Evolutionary conservation across 345 rosid species (phyloP), one percentile per base, ranked within the genome.

Genomic region (Isatis tinctoria): DNA sequence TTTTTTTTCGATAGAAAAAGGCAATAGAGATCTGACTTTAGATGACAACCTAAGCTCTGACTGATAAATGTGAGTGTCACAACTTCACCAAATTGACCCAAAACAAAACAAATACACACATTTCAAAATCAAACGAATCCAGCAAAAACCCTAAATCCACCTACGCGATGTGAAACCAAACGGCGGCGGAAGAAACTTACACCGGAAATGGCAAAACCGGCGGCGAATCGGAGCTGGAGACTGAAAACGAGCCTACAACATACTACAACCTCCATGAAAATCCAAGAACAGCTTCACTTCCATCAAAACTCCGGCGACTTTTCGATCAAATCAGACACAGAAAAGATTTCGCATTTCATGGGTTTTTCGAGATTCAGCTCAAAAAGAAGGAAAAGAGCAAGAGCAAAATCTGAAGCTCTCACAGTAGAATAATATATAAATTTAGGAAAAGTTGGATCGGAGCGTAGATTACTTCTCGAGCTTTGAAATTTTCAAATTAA

Each of bases 201-300:
- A 87, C 83, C 78, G 71, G 81, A 82, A 58, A 84, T 12, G 66
- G 80, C 65, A 74, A 84, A 64, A 53, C 22, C 47, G 27, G 44
- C 49, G 40, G 67, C 76, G 52, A 88, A 86, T 78, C 92, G 82
- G 65, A 83, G 87, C 85, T 84, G 83, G 41, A 39, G 35, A 70
- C 41, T 62, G 60, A 80, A 51, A 77, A 85, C 26, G 69, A 67
- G 52, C 20, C 51, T 59, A 36, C 73, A 39, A 47, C 79, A 81
- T 65, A 63, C 49, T 53, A 77, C 32, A 70, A 81, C 54, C 96
- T 88, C 98, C 98, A 94, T 94, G 87, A 84, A 84, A 84, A 51
- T 76, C 52, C 65, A 37, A 82, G 69, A 75, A 60, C 73, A 72
- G 74, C 79, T 76, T 69, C 81, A 82, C 81, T 83, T 79, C 88